phyloP scores from a whole-genome alignment of 148 eudicot species.

The Chenopodium quinoa region DNA sequence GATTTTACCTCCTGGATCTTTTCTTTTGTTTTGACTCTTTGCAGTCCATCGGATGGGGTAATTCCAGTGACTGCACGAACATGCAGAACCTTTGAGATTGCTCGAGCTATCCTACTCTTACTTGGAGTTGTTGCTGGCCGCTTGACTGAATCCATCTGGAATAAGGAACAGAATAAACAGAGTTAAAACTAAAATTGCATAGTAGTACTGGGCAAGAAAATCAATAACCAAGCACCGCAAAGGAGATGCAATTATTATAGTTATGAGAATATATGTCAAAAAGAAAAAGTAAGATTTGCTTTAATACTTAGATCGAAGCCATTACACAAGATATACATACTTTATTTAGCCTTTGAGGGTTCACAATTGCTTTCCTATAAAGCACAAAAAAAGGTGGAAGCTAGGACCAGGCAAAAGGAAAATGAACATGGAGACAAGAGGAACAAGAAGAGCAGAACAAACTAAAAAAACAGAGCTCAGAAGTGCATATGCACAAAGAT shows the following conservation, averaged over 20 bases:
- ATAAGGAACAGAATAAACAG: constrained; percentile 11
- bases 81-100: constrained; percentile 67
- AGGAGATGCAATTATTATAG: constrained; percentile 17
- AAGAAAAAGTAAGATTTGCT: constrained; percentile 44
- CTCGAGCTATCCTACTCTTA: constrained; percentile 71
- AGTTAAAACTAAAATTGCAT: constrained; percentile 14
- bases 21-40: constrained; percentile 40
- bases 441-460: constrained; percentile 11
- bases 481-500: constrained; percentile 3
- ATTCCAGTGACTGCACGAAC: constrained; percentile 53
- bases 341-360: constrained; percentile 34
- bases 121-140: constrained; percentile 43
- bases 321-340: constrained; percentile 31
- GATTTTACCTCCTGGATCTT: constrained; percentile 33
- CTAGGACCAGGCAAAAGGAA: constrained; percentile 23
- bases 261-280: constrained; percentile 25
- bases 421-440: constrained; percentile 31
- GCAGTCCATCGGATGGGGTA: constrained; percentile 45
- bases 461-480: constrained; percentile 13
- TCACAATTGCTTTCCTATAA: constrained; percentile 29
- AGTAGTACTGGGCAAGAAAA: constrained; percentile 10
- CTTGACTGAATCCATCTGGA: constrained; percentile 66
- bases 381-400: constrained; percentile 26
- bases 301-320: constrained; percentile 52
- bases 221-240: constrained; percentile 14